Evolutionary conservation across 202 grass and related monocot species (phyloP).

Genomic region (Elaeis oleifera): DNA sequence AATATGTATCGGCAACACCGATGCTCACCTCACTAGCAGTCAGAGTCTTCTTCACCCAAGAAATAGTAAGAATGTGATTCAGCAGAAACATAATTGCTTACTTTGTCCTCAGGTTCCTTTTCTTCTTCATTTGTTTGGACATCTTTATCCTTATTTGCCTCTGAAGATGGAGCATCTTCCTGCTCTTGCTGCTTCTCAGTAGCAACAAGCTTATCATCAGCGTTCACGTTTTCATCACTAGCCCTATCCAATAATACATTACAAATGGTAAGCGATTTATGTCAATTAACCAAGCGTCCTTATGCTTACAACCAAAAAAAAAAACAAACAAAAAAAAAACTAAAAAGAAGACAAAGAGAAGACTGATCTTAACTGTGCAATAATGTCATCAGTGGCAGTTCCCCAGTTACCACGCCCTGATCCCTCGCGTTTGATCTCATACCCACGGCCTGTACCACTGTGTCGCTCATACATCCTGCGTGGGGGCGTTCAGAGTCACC

Average conservation of each 20-base stretch:
- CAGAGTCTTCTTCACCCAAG: too few relatives aligned
- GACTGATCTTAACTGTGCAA: conserved; percentile 1
- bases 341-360: not conserved
- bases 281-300: too few relatives aligned
- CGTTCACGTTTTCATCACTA: conserved; percentile 46
- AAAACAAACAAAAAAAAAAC: not conserved
- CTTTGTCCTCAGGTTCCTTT: conserved; percentile 80
- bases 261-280: not conserved
- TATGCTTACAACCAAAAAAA: not conserved
- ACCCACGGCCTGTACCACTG: conserved; percentile 23
- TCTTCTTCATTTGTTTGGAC: conserved; percentile 47
- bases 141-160: conserved; percentile 54
- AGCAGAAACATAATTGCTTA: not conserved
- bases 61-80: too few relatives aligned
- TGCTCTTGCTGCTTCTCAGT: conserved; percentile 48
- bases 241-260: conserved; percentile 32
- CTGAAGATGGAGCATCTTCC: conserved; percentile 27
- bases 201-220: conserved; percentile 33
- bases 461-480: conserved; percentile 16
- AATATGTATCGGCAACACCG: too few relatives aligned
- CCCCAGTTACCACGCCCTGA: conserved; percentile 25
- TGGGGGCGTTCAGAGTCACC: conserved; percentile 20
- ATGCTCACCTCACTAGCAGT: too few relatives aligned
- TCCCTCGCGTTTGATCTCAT: conserved; percentile 24
- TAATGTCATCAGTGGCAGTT: conserved; percentile 7